Evolutionary conservation across 352 stramenopile genomes (phyloP), one percentile per base, ranked within the genome.

Genomic region (Globisporangium megalacanthum): DNA sequence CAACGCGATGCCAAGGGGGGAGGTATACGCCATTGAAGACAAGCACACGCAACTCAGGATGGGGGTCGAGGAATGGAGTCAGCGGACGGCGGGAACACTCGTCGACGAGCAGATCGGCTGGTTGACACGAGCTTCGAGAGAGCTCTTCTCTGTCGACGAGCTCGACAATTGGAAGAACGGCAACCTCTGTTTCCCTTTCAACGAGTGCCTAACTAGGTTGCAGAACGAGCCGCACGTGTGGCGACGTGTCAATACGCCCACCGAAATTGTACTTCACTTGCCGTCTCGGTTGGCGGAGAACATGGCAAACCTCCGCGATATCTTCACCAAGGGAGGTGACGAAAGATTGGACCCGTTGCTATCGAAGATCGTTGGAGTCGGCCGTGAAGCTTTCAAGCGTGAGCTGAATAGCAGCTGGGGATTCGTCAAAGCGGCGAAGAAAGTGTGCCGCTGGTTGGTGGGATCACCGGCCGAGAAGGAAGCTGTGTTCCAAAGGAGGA

Each of bases 121-220:
- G n/a, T 4, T 78, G 8, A 11, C 77, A 10, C 29, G n/a, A 0
- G 35, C 65, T 17, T 52, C 60, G 1, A 50, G 62, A 8, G 62
- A 36, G 14, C 51, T 82, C 14, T 79, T 82, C n/a, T 60, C 65
- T 13, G 52, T 86, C 35, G 66, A 79, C 4, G 37, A 13, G 3
- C 39, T 62, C 4, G 22, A n/a, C 4, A 7, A 31, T 2, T 60
- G 55, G 1, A n/a, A 79, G 31, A 13, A 64, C n/a, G n/a, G n/a
- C n/a, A n/a, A n/a, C n/a, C n/a, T n/a, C n/a, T n/a, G n/a, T n/a
- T n/a, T n/a, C n/a, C n/a, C n/a, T n/a, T n/a, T n/a, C n/a, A n/a
- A n/a, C n/a, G n/a, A n/a, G n/a, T n/a, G n/a, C n/a, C n/a, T n/a
- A n/a, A n/a, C n/a, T n/a, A n/a, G n/a, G n/a, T n/a, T n/a, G n/a